These are phyloP conservation scores for Castanea mollissima DNA, from an alignment of 306 rosid species.

Conservation along the genomic window DNA sequence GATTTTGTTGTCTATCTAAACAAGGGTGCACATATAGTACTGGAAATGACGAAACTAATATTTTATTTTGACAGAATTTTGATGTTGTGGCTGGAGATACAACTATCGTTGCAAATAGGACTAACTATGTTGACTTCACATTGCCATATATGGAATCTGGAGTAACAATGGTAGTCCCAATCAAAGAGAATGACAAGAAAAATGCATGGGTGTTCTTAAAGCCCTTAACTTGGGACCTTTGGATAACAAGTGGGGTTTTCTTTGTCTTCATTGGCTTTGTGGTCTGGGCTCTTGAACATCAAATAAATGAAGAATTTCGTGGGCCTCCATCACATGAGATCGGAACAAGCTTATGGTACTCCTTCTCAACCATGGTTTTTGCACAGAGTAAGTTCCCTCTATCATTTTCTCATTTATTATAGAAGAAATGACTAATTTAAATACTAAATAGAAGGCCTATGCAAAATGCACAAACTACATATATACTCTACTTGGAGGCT, in stretches of 20 bases:
- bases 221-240: conserved; percentile 39
- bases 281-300: conserved; percentile 48
- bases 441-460: no score
- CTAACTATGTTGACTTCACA: conserved; percentile 38
- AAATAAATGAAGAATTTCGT: conserved; percentile 29
- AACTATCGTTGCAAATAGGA: conserved; percentile 33
- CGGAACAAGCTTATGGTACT: conserved; percentile 41
- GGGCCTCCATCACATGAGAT: conserved; percentile 31
- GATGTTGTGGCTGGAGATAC: conserved; percentile 45
- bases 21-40: not conserved
- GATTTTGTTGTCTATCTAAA: no score
- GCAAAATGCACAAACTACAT: not conserved
- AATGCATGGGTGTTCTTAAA: conserved; percentile 44
- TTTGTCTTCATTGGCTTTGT: conserved; percentile 36
- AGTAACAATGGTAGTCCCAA: conserved; percentile 31
- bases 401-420: not conserved
- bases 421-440: not conserved
- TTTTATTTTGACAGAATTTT: not conserved
- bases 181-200: not conserved
- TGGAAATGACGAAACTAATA: no score
- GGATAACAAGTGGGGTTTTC: conserved; percentile 28
- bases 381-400: conserved; percentile 18
- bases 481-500: no score
- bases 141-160: conserved; percentile 45
- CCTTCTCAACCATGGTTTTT: conserved; percentile 45